Conservation (phyloP, 805 yeast species). For the Candida rishiriensis region DNA sequence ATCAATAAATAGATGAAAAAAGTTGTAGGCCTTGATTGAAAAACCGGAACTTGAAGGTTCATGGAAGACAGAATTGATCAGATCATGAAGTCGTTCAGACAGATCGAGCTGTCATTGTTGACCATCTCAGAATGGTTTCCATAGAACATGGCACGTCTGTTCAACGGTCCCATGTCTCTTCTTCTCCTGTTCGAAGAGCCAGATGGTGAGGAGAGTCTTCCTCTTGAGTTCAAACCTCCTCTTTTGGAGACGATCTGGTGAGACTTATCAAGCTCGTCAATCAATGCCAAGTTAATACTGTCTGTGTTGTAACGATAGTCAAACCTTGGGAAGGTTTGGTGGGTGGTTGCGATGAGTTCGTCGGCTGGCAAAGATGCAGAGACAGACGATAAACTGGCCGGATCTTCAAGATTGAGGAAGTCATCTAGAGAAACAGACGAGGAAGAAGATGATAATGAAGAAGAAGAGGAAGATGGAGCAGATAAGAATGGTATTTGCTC, state of each 20-base stretch:
- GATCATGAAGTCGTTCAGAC: conserved; percentile 21
- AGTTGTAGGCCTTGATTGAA: neutral
- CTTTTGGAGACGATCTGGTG: no score
- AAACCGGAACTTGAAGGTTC: neutral
- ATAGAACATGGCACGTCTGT: conserved; percentile 27
- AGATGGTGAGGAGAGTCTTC: no score
- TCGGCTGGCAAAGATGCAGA: conserved; percentile 3
- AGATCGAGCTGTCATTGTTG: conserved; percentile 17
- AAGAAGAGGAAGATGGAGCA: no score
- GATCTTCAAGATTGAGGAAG: conserved; percentile 18
- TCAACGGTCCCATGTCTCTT: conserved; percentile 21
- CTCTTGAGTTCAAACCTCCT: no score
- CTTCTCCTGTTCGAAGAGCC: conserved; percentile 3
- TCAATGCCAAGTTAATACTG: conserved; percentile 24
- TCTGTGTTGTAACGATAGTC: conserved; percentile 27
- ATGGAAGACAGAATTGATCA: conserved; percentile 6
- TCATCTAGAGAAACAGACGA: conserved; percentile 14
- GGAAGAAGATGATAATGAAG: neutral
- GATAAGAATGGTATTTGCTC: no score
- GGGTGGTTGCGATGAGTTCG: neutral
- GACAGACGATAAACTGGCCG: neutral
- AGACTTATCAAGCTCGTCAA: conserved; percentile 12
- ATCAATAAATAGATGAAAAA: neutral
- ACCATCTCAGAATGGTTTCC: conserved; percentile 31
- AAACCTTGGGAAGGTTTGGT: conserved; percentile 8